Evolutionary conservation across 202 grass and related monocot species (phyloP), one percentile per base, ranked within the genome.

Genomic region (Elaeis oleifera): DNA sequence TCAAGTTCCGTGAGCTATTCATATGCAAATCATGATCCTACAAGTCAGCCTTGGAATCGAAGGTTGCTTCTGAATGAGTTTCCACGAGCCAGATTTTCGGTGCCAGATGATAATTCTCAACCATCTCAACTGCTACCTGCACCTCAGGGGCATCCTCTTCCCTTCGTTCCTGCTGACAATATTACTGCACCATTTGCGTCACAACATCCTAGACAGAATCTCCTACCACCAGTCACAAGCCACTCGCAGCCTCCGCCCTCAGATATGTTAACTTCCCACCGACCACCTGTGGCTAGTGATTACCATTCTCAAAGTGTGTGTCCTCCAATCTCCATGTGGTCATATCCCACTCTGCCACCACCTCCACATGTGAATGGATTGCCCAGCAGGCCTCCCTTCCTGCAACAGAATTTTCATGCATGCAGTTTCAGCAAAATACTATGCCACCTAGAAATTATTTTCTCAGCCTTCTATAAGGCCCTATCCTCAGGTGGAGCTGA

Each of bases 361-460:
- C 55, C 74, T 32, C 70, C 74, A 50, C 76, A 78, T 63, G 53
- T 26, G 26, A 67, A 48, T 73, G 21, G 11, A 23, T 15, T 73
- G 23, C 36, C 78, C 67, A 55, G 52, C 29, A 64, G 70, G 22
- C 56, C 66, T 55, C 58, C 65, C 54, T 7, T 69, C 19, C 78
- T 67, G 56, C 61, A 61, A 39, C 20, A n/a, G 74, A 89, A 68
- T 58, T 65, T 23, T 64, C 74, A 60, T 51, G 51, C 44, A 66
- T 54, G 0, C 83, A 69, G 18, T 78, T 72, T 51, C 74, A 84
- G 39, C 71, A 74, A 72, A 84, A 79, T 79, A 24, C 65, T 61
- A 49, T 81, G 64, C 58, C 23, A 7, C 59, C 74, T 18, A 57
- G 58, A 65, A 81, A 73, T 75, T 74, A 84, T 20, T 72, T 49